Base-by-base conservation (phyloP, 2,329 filamentous ascomycete genomes). In the Pleoardoris graminearum region DNA sequence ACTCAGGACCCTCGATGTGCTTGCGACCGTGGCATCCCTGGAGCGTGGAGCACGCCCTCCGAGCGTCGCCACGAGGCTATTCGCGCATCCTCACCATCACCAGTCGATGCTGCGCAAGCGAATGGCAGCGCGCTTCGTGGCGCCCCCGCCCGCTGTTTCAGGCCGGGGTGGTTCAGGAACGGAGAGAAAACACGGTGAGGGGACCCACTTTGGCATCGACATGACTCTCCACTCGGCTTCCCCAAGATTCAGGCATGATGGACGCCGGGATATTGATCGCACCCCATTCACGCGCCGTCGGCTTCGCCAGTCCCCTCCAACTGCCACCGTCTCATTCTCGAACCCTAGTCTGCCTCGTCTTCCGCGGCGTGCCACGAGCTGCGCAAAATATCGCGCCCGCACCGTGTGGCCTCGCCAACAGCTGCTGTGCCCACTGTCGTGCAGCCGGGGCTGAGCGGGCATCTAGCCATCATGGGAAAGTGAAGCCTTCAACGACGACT, bases 111-210 rank as follows among this genome's bases (percentile, higher is more conserved):
- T 49, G 23, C 47, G 38, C 32, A 39, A 33, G 49, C 61, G 60
- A 58, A 58, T 61, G 37, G 49, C 58, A 36, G 48, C 51, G 39
- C 51, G 55, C 50, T 43, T 54, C 47, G 55, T 59, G 51, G 60
- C 60, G 30, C 50, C 53, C 52, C 54, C 55, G 53, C 55, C 62
- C 58, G 57, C 56, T 53, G 63, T 66, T 68, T 68, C 66, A 67
- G 57, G 55, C 57, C 51, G 42, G 45, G 29, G 50, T 53, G 53
- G 51, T 47, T 49, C 48, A 60, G 50, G 55, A 42, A 58, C 59
- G n/a, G n/a, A n/a, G n/a, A 59, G 33, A 36, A 38, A 46, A 47
- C 44, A 38, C 44, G 44, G 44, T 37, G 44, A 38, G 44, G 17
- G 44, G 19, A 11, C 52, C 48, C 29, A 22, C 14, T 8, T 44